Evolutionary conservation across 257 asterid genomes (phyloP), one percentile per base, ranked within the genome.

Genomic region (Galeopsis tetrahit): DNA sequence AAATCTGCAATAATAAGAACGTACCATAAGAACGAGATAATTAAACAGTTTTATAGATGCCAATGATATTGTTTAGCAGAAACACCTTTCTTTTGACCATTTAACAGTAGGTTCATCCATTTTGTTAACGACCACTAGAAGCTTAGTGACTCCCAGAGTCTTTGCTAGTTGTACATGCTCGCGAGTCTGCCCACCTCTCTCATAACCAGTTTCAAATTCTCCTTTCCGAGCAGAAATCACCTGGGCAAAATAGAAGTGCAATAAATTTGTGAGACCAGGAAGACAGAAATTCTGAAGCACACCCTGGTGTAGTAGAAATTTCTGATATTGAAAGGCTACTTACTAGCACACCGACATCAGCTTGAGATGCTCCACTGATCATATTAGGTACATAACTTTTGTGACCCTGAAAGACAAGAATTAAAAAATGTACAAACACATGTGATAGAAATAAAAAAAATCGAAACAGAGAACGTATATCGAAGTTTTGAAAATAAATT

Each of bases 361-460:
- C 99, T 85, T 95, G 99, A 68, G 97, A 92, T 68, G 99, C 98
- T 73, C 98, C 99, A 76, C 96, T 87, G 80, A 92, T 92, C 99
- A 95, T 95, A 82, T 92, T 95, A 7, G 98, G 99, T 13, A 90
- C 96, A 79, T 92, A 95, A 72, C 98, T 95, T 83, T 95, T 95
- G 82, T 92, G 99, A 65, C 99, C 99, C 98, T 92, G 82, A 43
- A 77, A 61, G 56, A 72, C 43, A 38, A 56, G 35, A 44, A 42
- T 5, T 1, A 7, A 43, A 43, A 65, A 4, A 63, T 6, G 31
- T 35, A 36, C 48, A 63, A 17, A 38, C 38, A 39, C 4, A 38
- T 63, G 68, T 5, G 43, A 39, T 7, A 39, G 34, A 63, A 13
- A 39, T 39, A 9, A 42, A 63, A 7, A 7, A 75, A 8, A 53